phyloP scores from a whole-genome alignment of 495 filamentous ascomycete species.

The Cairneyella variabilis region DNA sequence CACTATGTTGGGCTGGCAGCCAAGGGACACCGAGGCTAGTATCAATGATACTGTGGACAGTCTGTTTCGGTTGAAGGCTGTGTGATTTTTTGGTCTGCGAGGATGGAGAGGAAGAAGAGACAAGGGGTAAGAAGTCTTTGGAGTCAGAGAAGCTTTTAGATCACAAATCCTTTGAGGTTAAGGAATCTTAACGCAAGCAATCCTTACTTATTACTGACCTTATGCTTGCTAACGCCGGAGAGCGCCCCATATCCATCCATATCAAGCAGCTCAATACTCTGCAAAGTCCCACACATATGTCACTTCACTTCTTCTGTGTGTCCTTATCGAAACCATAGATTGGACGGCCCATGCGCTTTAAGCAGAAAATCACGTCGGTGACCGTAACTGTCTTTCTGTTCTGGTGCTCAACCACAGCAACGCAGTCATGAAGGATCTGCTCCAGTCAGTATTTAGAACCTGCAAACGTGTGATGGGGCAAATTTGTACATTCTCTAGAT shows the following conservation, averaged over 20 bases:
- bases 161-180: too few relatives aligned
- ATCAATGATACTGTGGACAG: conserved; percentile 10
- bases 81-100: too few relatives aligned
- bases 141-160: too few relatives aligned
- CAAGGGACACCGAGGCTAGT: background rate
- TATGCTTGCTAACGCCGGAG: too few relatives aligned
- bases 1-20: background rate
- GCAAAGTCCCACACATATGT: too few relatives aligned
- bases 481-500: conserved; percentile 53
- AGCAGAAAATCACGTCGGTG: conserved; percentile 59
- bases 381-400: conserved; percentile 58
- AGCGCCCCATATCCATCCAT: too few relatives aligned
- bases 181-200: too few relatives aligned
- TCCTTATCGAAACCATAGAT: conserved; percentile 45
- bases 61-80: background rate
- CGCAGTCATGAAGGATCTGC: conserved; percentile 51
- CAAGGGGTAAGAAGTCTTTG: too few relatives aligned
- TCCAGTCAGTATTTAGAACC: background rate
- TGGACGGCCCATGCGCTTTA: conserved; percentile 43
- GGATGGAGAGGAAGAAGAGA: too few relatives aligned
- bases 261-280: too few relatives aligned
- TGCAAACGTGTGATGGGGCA: background rate
- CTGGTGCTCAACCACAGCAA: conserved; percentile 43
- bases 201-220: too few relatives aligned
- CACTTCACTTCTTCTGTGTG: background rate